phyloP scores from a whole-genome alignment of 2,329 filamentous ascomycete species.

The Elsinoe australis region DNA sequence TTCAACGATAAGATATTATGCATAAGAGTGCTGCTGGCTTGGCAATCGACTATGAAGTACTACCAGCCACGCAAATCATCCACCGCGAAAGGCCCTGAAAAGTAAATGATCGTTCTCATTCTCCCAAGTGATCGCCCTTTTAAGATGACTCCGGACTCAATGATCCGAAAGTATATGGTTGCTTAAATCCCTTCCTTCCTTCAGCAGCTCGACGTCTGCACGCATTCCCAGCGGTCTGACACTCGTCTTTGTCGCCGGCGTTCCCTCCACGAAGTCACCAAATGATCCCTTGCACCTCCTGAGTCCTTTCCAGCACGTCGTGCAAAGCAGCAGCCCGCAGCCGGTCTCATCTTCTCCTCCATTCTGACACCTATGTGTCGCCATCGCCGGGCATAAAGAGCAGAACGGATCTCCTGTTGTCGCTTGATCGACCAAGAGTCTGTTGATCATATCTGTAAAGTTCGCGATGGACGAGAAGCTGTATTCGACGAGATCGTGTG shows the following conservation, averaged over 20 bases:
- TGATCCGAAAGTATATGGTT: conserved; percentile 24
- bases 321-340: conserved; percentile 31
- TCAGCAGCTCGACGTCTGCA: conserved; percentile 32
- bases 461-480: conserved; percentile 20
- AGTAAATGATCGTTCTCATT: too few relatives aligned
- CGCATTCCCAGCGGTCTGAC: conserved; percentile 25
- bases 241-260: conserved; percentile 19
- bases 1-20: too few relatives aligned
- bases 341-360: conserved; percentile 18
- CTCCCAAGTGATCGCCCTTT: too few relatives aligned
- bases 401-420: conserved; percentile 32
- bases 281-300: conserved; percentile 23
- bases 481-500: conserved; percentile 23
- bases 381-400: conserved; percentile 35
- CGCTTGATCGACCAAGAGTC: conserved; percentile 19
- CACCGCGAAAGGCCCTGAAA: too few relatives aligned
- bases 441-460: conserved; percentile 25
- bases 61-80: too few relatives aligned
- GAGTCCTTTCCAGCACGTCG: conserved; percentile 23
- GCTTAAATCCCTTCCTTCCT: conserved; percentile 27
- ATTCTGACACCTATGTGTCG: conserved; percentile 31
- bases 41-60: too few relatives aligned
- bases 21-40: too few relatives aligned
- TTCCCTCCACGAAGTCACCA: conserved; percentile 22
- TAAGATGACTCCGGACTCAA: too few relatives aligned